Conservation (phyloP, 73 alveolate species). For the Paramecium bursaria region DNA sequence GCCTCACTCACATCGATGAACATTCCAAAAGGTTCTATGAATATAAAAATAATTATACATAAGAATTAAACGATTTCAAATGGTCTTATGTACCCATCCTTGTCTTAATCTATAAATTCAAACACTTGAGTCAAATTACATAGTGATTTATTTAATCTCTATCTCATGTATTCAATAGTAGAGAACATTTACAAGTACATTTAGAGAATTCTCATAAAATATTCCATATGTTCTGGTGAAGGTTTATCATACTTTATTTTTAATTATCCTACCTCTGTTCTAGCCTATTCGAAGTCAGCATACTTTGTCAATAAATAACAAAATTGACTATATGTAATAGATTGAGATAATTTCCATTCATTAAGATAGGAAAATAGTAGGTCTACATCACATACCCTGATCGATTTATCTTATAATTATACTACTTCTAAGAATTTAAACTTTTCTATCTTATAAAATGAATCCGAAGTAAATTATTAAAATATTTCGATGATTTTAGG, state of each 20-base stretch:
- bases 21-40: neutral
- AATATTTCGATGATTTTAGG: slow-evolving; percentile 16
- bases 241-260: slow-evolving; percentile 3
- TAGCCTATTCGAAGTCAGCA: slow-evolving; percentile 3
- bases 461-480: neutral
- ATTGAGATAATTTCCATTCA: slow-evolving; percentile 18
- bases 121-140: slow-evolving; percentile 3
- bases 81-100: slow-evolving; percentile 27
- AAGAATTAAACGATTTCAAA: slow-evolving; percentile 18
- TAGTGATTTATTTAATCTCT: slow-evolving; percentile 20
- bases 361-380: slow-evolving; percentile 4
- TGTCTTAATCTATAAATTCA: slow-evolving; percentile 45
- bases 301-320: neutral
- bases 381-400: slow-evolving; percentile 31
- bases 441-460: slow-evolving; percentile 20
- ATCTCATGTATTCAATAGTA: slow-evolving; percentile 31
- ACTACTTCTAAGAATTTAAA: slow-evolving; percentile 24
- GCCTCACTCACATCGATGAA: slow-evolving; percentile 24
- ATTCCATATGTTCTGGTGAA: slow-evolving; percentile 1
- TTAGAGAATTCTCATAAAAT: neutral
- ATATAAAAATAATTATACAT: neutral
- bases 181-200: slow-evolving; percentile 53
- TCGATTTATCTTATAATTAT: slow-evolving; percentile 23
- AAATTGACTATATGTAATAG: slow-evolving; percentile 40
- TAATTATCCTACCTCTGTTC: slow-evolving; percentile 5